A percentile compares a stretch with the other conserved stretches of the same genome.
Evolutionary conservation across 1,284 basidiomycete genomes (phyloP).

Genomic region (Trichosporon sp.): DNA sequence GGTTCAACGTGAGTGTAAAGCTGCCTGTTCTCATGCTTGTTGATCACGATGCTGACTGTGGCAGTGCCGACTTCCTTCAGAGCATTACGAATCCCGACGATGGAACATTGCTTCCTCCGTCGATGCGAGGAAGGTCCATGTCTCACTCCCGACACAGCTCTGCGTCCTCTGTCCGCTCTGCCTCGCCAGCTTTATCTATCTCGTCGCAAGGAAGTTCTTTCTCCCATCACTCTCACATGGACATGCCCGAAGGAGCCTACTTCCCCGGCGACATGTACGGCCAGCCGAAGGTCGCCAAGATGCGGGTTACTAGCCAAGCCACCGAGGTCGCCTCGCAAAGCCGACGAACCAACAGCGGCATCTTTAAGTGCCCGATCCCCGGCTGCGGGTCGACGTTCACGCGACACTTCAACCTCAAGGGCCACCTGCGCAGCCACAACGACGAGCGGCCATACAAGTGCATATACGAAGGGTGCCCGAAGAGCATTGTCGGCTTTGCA

Average conservation of each 20-base stretch:
- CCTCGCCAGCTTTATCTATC: constrained; percentile 50
- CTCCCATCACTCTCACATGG: constrained; percentile 47
- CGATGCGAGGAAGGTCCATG: constrained; percentile 40
- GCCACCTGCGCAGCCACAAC: constrained; percentile 93
- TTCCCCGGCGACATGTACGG: constrained; percentile 10
- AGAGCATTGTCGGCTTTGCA: constrained; percentile 72
- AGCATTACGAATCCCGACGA: constrained; percentile 52
- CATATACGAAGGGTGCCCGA: constrained; percentile 88
- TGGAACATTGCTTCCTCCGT: constrained; percentile 51
- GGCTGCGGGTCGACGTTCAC: constrained; percentile 95
- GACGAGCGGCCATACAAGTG: constrained; percentile 93
- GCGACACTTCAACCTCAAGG: constrained; percentile 65
- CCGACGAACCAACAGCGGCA: constrained; percentile 82
- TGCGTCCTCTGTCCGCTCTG: constrained; percentile 46
- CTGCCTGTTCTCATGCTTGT: constrained; percentile 6
- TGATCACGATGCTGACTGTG: constrained; percentile 25
- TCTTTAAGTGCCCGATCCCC: constrained; percentile 82
- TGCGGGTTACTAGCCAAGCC: constrained; percentile 88
- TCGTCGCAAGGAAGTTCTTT: constrained; percentile 51
- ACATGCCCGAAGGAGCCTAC: constrained; percentile 45
- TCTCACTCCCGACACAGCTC: constrained; percentile 52
- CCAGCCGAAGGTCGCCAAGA: constrained; percentile 70
- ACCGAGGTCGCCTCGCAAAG: constrained; percentile 89
- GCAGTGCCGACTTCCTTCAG: constrained; percentile 51
- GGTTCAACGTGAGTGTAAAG: constrained; percentile 50